phyloP scores from a whole-genome alignment of 768 basidiomycete species.

The Leccinum subgranulosum region DNA sequence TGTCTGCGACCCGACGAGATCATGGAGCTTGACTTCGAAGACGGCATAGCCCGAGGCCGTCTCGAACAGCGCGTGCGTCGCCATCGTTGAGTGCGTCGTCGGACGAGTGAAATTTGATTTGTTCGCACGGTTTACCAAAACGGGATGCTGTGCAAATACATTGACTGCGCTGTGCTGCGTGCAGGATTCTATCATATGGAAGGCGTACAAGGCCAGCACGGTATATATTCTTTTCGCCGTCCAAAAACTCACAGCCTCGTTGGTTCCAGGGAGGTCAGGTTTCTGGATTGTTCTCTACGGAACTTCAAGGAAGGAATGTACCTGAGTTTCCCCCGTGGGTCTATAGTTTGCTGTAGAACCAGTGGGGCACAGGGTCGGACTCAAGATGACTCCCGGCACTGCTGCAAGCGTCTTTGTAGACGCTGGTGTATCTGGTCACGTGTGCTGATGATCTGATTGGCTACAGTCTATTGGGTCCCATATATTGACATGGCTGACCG shows the following conservation, averaged over 20 bases:
- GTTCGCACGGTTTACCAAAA: slow-evolving; percentile 6
- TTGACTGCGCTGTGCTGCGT: too few species aligned
- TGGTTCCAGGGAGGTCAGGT: neutral
- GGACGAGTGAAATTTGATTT: slow-evolving; percentile 27
- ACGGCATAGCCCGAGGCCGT: slow-evolving; percentile 92
- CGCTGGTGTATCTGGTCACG: slow-evolving; percentile 16
- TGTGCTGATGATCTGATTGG: slow-evolving; percentile 24
- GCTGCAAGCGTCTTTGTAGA: too few species aligned
- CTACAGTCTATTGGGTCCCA: slow-evolving; percentile 9
- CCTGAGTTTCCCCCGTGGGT: neutral
- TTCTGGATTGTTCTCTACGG: neutral
- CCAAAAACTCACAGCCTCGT: neutral
- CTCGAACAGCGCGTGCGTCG: slow-evolving; percentile 90
- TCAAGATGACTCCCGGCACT: neutral
- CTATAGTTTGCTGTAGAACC: neutral
- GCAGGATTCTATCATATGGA: neutral
- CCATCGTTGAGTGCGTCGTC: slow-evolving; percentile 42
- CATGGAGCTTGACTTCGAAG: slow-evolving; percentile 82
- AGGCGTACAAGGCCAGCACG: neutral
- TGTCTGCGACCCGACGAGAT: slow-evolving; percentile 82
- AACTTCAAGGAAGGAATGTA: too few species aligned
- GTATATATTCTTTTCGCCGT: neutral
- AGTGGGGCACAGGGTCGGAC: neutral
- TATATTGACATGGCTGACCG: slow-evolving; percentile 8
- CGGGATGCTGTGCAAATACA: neutral